Percentiles rank a stretch among this genome's conserved stretches.
Conservation (phyloP, 345 rosid genomes). For the Hypericum androsaemum region DNA sequence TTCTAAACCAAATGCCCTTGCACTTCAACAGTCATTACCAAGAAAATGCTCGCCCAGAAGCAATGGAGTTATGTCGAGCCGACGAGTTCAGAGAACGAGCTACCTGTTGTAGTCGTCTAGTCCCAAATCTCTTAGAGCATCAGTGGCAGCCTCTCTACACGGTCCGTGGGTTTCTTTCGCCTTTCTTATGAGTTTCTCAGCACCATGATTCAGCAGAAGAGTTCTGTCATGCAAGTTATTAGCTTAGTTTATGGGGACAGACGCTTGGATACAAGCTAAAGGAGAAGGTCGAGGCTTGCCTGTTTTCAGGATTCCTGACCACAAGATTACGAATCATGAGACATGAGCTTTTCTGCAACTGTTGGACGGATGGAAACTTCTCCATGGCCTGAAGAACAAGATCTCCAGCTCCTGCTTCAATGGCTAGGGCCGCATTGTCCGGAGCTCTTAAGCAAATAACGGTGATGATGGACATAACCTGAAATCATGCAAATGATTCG, state of each 20-base stretch:
- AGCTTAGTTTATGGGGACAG: not conserved
- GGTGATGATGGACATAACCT: constrained; percentile 72
- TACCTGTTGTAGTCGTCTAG: constrained; percentile 64
- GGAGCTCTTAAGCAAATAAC: constrained; percentile 83
- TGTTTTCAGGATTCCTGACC: constrained; percentile 75
- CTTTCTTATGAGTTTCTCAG: constrained; percentile 58
- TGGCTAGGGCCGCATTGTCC: constrained; percentile 68
- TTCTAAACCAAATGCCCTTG: no score
- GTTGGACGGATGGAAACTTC: constrained; percentile 59
- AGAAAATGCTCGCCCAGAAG: no score
- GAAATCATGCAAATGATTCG: constrained; percentile 7
- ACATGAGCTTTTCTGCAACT: constrained; percentile 66
- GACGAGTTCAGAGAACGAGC: not conserved
- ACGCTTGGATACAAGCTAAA: no score
- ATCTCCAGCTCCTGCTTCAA: constrained; percentile 94
- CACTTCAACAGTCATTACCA: no score
- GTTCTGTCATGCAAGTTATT: constrained; percentile 31
- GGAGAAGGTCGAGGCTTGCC: constrained; percentile 27
- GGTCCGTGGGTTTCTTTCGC: constrained; percentile 62
- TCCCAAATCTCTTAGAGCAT: constrained; percentile 87
- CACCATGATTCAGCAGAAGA: constrained; percentile 54
- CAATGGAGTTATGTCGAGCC: no score
- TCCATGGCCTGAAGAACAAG: constrained; percentile 79
- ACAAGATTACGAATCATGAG: constrained; percentile 86
- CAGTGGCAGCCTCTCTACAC: constrained; percentile 75